Evolutionary conservation across 139 green algal genomes (phyloP), one percentile per base, ranked within the genome.

Genomic region (Volvox africanus): DNA sequence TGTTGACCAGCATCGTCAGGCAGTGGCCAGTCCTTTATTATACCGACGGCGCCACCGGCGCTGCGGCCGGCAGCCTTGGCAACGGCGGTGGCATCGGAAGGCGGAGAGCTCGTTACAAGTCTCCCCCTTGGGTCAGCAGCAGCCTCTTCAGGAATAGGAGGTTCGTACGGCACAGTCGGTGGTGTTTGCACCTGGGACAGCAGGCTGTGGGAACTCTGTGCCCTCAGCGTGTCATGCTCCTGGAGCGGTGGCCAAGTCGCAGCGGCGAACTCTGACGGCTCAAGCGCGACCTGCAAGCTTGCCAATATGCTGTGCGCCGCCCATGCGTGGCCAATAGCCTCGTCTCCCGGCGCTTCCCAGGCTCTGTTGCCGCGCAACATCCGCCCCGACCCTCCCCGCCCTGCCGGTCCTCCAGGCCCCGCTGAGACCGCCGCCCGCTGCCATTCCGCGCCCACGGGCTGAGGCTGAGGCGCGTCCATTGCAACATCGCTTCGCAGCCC

Each of bases 21-120:
- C 80, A 86, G 24, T 24, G 80, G 80, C 80, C 80, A 73, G 50
- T 44, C 26, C 28, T 86, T 24, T 11, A 86, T 71, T 3, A 86
- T 44, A n/a, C 50, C 80, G 11, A 73, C 12, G 1, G 50, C 80
- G 55, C 80, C 80, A 44, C 80, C 78, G 78, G 24, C 1, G 22
- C 30, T 13, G n/a, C 35, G 30, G 75, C 30, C 75, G 33, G 18
- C 73, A 35, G 73, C 11, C 17, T n/a, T 32, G 30, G 30, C 76
- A 24, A 11, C 32, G 32, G 76, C 76, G 0, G 76, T 11, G 76
- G 76, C 76, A 33, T 14, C 73, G 26, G 2, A 35, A 35, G 44
- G 44, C 5, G 9, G 44, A 55, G 44, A 55, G 9, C 44, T 55
- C 44, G 9, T 14, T 14, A 55, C 44, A 55, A 5, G 44, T 5